Evolutionary conservation across 2,329 filamentous ascomycete species (phyloP).

Genomic region (Escovopsis weberi): DNA sequence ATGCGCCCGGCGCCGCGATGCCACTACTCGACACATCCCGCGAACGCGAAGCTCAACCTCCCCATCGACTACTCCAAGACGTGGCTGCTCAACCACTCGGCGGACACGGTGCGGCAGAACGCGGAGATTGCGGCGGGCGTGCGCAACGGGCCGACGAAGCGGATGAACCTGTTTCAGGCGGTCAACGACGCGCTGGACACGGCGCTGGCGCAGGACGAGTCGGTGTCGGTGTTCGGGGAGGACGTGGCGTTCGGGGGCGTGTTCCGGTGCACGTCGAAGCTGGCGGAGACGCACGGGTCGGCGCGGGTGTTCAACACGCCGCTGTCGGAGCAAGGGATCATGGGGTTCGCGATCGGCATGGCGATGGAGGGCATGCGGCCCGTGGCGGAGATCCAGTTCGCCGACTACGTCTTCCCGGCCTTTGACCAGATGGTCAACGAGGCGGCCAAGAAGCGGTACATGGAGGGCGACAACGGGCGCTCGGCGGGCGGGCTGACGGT

Average conservation of each 20-base stretch:
- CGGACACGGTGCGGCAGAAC: conserved; percentile 55
- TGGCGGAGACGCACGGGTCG: conserved; percentile 73
- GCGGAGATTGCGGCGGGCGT: conserved; percentile 54
- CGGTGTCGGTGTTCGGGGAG: conserved; percentile 85
- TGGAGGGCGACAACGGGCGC: conserved; percentile 44
- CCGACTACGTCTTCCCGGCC: conserved; percentile 84
- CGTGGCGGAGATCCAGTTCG: conserved; percentile 90
- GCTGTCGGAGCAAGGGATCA: conserved; percentile 82
- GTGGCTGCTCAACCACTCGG: conserved; percentile 64
- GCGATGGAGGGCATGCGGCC: conserved; percentile 87
- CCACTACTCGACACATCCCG: conserved; percentile 40
- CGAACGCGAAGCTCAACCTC: conserved; percentile 59
- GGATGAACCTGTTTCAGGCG: conserved; percentile 87
- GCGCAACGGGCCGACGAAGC: conserved; percentile 58
- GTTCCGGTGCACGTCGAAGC: conserved; percentile 84
- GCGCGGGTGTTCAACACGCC: conserved; percentile 95
- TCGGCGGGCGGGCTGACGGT: conserved; percentile 69
- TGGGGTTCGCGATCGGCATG: conserved; percentile 83
- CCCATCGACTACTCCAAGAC: conserved; percentile 79
- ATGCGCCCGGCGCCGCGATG: conserved; percentile 11
- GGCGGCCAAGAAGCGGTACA: conserved; percentile 74
- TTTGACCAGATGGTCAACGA: conserved; percentile 94
- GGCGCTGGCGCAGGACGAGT: conserved; percentile 69
- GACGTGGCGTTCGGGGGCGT: conserved; percentile 96
- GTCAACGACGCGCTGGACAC: conserved; percentile 81